phyloP scores from a whole-genome alignment of 306 rosid species.

The Medicago ruthenica region DNA sequence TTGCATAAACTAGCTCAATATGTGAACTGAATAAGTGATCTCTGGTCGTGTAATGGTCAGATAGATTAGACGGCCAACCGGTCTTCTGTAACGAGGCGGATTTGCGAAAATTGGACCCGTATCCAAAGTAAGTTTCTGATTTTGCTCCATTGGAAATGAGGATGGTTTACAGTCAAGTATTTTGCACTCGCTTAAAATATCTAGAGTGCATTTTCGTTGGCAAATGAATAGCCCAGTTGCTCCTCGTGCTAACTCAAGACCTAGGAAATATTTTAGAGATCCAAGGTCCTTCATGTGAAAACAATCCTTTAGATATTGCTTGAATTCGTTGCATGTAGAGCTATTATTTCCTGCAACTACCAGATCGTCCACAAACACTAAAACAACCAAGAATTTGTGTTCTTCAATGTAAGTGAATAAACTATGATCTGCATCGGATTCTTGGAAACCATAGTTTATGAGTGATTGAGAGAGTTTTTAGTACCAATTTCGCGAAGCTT shows the following conservation, averaged over 20 bases:
- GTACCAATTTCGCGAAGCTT: too few relatives aligned
- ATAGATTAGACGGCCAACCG: not conserved
- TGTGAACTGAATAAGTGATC: not conserved
- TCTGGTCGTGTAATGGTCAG: not conserved
- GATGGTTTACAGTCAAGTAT: slow-evolving; percentile 4
- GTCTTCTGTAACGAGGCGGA: not conserved
- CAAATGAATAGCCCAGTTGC: not conserved
- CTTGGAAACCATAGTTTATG: not conserved
- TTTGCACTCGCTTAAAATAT: not conserved
- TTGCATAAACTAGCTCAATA: not conserved
- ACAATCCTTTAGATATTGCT: not conserved
- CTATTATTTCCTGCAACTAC: not conserved
- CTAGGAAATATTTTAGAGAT: not conserved
- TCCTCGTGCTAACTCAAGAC: not conserved
- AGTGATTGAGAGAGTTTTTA: too few relatives aligned
- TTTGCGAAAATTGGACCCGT: not conserved
- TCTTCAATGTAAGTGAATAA: not conserved
- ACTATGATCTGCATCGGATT: too few relatives aligned
- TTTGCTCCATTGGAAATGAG: not conserved
- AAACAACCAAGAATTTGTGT: not conserved
- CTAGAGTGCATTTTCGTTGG: not conserved
- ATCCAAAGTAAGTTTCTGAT: not conserved
- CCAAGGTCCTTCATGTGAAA: slow-evolving; percentile 3
- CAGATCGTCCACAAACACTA: not conserved
- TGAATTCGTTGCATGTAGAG: not conserved